These are phyloP conservation scores for Teratosphaeria zuluensis DNA, from an alignment of 2,329 filamentous ascomycete species.

Conservation along the genomic window DNA sequence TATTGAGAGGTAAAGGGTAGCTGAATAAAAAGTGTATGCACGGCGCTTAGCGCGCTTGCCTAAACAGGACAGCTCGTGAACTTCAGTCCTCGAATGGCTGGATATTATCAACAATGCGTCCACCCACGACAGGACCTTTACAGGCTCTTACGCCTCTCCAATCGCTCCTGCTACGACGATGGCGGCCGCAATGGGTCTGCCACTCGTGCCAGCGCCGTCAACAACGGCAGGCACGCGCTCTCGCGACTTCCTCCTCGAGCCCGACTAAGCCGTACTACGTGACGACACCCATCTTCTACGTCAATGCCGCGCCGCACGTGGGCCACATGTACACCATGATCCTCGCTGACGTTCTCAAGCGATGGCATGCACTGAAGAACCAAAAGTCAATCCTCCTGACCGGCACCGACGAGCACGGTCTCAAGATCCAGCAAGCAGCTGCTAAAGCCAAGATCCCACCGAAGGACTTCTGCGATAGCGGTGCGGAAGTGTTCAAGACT, in stretches of 20 bases:
- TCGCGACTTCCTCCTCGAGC: constrained; percentile 29
- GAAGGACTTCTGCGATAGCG: constrained; percentile 80
- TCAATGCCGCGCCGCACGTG: constrained; percentile 92
- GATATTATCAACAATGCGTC: constrained; percentile 3
- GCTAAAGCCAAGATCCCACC: constrained; percentile 59
- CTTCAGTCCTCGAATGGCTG: neutral
- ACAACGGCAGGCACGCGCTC: neutral
- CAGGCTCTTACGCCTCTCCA: constrained; percentile 21
- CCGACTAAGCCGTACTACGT: constrained; percentile 70
- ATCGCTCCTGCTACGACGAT: constrained; percentile 24
- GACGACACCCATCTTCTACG: constrained; percentile 96
- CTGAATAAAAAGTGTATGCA: neutral
- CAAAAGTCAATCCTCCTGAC: constrained; percentile 67
- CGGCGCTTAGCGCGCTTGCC: neutral
- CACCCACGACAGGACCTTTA: constrained; percentile 3
- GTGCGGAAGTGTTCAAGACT: constrained; percentile 66
- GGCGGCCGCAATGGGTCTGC: constrained; percentile 28
- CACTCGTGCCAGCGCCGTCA: constrained; percentile 9
- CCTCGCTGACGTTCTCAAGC: constrained; percentile 80
- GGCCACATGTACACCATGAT: constrained; percentile 93
- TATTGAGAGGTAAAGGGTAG: too few relatives aligned
- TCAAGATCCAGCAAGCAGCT: constrained; percentile 91
- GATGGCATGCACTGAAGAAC: constrained; percentile 75
- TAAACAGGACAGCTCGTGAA: neutral
- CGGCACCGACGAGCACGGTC: constrained; percentile 92